Base-by-base conservation (phyloP, 805 yeast species). In the Naumovozyma baii region DNA sequence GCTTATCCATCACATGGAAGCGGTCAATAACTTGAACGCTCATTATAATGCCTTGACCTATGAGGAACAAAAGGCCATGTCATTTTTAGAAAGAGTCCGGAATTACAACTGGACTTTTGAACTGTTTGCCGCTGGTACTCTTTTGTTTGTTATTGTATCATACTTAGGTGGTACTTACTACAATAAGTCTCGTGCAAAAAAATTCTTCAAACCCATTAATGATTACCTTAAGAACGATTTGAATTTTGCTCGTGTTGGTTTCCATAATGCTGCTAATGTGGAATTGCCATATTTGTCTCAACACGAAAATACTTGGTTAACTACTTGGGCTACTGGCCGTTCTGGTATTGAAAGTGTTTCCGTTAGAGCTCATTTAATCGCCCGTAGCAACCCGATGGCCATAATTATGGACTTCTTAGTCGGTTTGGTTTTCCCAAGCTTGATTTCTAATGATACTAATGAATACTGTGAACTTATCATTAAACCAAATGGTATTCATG, bases 271-370 rank as follows among this genome's bases (percentile, higher is more conserved):
- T 26, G 45, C 50, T 19, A 50, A 50, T 10, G 36, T 49, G 9
- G 37, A 44, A 34, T 35, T 43, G 33, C 45, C 47, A 15, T 85
- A 63, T 61, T 63, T 70, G 13, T 55, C 51, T 19, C 57, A 58
- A 37, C 53, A 54, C 18, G 44, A 51, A 41, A 54, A 57, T 38
- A 55, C 63, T 12, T 54, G 64, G 61, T 64, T 53, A 41, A 72
- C 68, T 9, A 68, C 83, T 29, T 92, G 85, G 59, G 94, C 96
- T 33, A 74, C 95, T 41, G 98, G 98, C 45, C 79, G 98, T 61
- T 67, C 76, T 43, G 80, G 85, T 59, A 72, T 92, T 44, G 76
- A 76, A 44, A 70, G 74, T 40, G 64, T 87, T 42, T 64, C 72
- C 41, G 69, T 80, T 35, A 75, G 72, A 46, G 69, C 87, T 57